Conservation (phyloP, 306 rosid species). For the Dalbergia cultrata region DNA sequence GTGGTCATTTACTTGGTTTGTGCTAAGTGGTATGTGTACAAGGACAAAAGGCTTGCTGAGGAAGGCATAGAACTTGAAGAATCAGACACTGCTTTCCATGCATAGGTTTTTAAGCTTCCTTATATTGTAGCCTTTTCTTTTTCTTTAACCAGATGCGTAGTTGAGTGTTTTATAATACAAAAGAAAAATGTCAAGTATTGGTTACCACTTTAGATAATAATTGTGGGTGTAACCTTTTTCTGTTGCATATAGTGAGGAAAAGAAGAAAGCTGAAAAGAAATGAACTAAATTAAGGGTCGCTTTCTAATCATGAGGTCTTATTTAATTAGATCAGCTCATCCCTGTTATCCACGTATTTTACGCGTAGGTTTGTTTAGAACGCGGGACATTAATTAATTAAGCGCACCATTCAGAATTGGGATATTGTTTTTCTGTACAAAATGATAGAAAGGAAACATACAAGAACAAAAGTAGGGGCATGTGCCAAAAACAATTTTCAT, state of each 20-base stretch:
- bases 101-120: slow-evolving; percentile 17
- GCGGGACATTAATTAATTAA: neutral
- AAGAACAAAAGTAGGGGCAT: neutral
- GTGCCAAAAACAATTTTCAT: neutral
- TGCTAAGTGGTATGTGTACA: slow-evolving; percentile 86
- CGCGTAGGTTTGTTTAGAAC: neutral
- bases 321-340: neutral
- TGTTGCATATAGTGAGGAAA: neutral
- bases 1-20: slow-evolving; percentile 62
- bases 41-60: slow-evolving; percentile 79
- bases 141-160: neutral
- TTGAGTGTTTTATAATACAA: neutral
- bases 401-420: neutral
- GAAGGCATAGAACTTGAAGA: slow-evolving; percentile 70
- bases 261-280: too few species aligned
- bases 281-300: too few species aligned
- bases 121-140: neutral
- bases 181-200: neutral
- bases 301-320: too few species aligned
- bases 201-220: neutral
- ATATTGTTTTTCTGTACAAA: neutral
- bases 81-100: slow-evolving; percentile 52
- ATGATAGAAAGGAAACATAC: neutral
- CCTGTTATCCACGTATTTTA: neutral
- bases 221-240: neutral